A percentile compares a stretch with the other conserved stretches of the same genome.
phyloP scores from a whole-genome alignment of 768 basidiomycete species.

The Gymnopilus dilepis region DNA sequence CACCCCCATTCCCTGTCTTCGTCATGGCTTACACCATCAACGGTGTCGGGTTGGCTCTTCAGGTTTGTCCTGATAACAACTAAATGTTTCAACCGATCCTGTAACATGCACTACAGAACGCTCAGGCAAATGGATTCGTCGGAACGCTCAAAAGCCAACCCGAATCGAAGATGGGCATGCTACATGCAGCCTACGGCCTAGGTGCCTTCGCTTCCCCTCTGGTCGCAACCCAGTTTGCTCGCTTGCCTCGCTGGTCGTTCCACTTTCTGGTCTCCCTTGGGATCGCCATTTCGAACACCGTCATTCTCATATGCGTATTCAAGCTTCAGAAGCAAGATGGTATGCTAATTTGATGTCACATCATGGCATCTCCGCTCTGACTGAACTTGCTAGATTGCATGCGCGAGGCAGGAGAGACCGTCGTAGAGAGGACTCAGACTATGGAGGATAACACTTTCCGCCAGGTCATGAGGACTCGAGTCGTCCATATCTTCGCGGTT shows the following conservation, averaged over 20 bases:
- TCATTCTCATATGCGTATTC: conserved; percentile 62
- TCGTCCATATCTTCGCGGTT: conserved; percentile 66
- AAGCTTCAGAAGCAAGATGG: conserved; percentile 75
- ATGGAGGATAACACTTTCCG: conserved; percentile 45
- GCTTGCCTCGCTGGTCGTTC: conserved; percentile 70
- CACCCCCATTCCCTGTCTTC: conserved; percentile 69
- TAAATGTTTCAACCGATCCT: neutral
- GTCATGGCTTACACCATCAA: conserved; percentile 51
- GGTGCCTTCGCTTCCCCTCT: conserved; percentile 76
- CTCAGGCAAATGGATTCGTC: conserved; percentile 75
- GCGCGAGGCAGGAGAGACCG: conserved; percentile 53
- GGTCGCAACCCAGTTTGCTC: conserved; percentile 81
- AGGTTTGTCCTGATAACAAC: conserved; percentile 37
- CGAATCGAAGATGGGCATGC: conserved; percentile 65
- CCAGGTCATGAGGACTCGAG: conserved; percentile 56
- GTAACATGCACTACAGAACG: conserved; percentile 53
- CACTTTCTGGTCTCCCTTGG: conserved; percentile 77
- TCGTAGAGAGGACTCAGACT: conserved; percentile 38
- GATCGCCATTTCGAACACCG: conserved; percentile 60
- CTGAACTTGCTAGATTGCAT: conserved; percentile 51
- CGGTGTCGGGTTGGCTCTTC: conserved; percentile 47
- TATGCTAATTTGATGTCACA: conserved; percentile 24
- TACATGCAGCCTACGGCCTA: conserved; percentile 59
- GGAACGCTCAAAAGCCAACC: conserved; percentile 59
- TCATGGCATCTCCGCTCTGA: no score